Evolutionary conservation across 805 yeast species (phyloP), one percentile per base, ranked within the genome.

Genomic region (Candida methanosorbosa): DNA sequence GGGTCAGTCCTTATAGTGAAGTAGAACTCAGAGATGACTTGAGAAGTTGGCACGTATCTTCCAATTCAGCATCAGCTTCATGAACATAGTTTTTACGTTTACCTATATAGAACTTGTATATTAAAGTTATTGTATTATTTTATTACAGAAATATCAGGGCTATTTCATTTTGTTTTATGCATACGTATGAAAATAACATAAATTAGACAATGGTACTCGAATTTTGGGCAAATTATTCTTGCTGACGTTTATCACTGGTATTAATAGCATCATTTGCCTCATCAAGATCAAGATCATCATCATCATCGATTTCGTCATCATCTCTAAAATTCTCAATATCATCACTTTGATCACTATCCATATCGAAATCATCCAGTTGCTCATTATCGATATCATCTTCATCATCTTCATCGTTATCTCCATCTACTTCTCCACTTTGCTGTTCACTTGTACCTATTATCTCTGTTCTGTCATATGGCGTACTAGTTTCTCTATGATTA

Each of bases 11-110:
- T 11, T 34, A 50, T 3, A 48, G 46, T n/a, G 66, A 61, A 33
- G 30, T 42, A 5, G 50, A 49, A 9, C 45, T 54, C 9, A 48
- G 68, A 20, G 50, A 52, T 2, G 66, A 64, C 32, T 43, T 66
- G 43, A 52, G 51, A 28, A 66, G 73, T 44, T 68, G 75, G 75
- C 41, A 50, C 18, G 44, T 60, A 12, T 20, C 26, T 9, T 4
- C 22, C 7, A 5, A 7, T 17, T n/a, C n/a, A n/a, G n/a, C n/a
- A n/a, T n/a, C n/a, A n/a, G n/a, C n/a, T n/a, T n/a, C n/a, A n/a
- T n/a, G n/a, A n/a, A n/a, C n/a, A n/a, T n/a, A n/a, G n/a, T n/a
- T n/a, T n/a, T n/a, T n/a, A n/a, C n/a, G n/a, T n/a, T n/a, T n/a
- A n/a, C n/a, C n/a, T n/a, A n/a, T n/a, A n/a, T n/a, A n/a, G n/a